These are phyloP conservation scores for Monilinia polystroma DNA, from an alignment of 2,329 filamentous ascomycete species.

Conservation along the genomic window DNA sequence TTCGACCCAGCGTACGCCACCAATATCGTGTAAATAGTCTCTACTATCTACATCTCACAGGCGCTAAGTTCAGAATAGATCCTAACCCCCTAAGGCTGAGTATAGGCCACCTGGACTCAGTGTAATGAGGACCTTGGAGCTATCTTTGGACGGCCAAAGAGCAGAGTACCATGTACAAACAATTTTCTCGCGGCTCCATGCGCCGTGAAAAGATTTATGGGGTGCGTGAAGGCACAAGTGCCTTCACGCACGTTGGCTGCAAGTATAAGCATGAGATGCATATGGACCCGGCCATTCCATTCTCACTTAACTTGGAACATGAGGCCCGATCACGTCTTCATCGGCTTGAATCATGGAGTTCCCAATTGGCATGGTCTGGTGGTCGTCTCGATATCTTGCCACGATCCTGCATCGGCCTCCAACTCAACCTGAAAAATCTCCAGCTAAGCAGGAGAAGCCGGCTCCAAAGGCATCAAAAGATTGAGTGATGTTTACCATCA, in stretches of 20 bases:
- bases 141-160: not conserved
- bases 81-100: too few relatives aligned
- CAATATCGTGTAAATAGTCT: too few relatives aligned
- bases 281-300: slow-evolving; percentile 60
- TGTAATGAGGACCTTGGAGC: not conserved
- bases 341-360: not conserved
- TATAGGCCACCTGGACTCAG: too few relatives aligned
- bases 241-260: slow-evolving; percentile 82
- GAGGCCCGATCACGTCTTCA: slow-evolving; percentile 48
- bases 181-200: too few relatives aligned
- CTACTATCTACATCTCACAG: too few relatives aligned
- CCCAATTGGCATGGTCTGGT: not conserved
- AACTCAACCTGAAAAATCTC: too few relatives aligned
- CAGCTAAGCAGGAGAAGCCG: too few relatives aligned
- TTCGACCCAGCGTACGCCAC: too few relatives aligned
- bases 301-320: slow-evolving; percentile 54
- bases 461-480: too few relatives aligned
- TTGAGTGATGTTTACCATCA: not conserved
- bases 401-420: too few relatives aligned
- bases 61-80: too few relatives aligned
- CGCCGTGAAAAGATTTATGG: slow-evolving; percentile 59
- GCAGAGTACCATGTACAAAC: not conserved
- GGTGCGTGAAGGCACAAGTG: slow-evolving; percentile 71
- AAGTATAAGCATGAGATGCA: slow-evolving; percentile 92
- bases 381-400: not conserved